Base-by-base conservation (phyloP, 177 flowering plant species). In the Telopea speciosissima region DNA sequence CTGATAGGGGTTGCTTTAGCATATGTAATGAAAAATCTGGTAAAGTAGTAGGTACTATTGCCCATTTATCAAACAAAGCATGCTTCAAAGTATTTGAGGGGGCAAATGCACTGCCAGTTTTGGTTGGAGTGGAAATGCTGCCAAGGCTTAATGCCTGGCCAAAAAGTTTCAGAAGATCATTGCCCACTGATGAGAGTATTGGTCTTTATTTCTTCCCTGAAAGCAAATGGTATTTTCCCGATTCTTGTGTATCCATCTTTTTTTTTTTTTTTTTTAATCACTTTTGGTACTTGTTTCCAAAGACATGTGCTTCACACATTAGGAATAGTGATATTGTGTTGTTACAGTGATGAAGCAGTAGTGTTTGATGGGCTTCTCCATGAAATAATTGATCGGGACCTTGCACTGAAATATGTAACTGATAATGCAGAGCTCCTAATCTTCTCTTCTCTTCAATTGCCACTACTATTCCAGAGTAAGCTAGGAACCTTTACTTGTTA, bases 161-260 rank as follows among this genome's bases (percentile, higher is more conserved):
- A 0, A 82, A 84, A 71, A 67, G 80, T 49, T 89, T 89, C 70
- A 16, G 59, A 71, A 74, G 22, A 28, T 56, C 72, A 44, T 81
- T 79, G 44, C 95, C 95, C 24, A 73, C 62, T 52, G 85, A 78
- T 73, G 81, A 82, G 8, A 67, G 73, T 68, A 84, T 89, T 52
- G 91, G 77, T 63, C 85, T 90, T 58, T 90, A 80, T 76, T 81
- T 90, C 74, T 89, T 92, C 68, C 85, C 92, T 13, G 75, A 70
- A 36, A 73, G 44, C 26, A 61, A 67, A 63, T 78, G 86, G 91
- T 87, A 56, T 62, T 56, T 36, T 36, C 9, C 8, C 6, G 40
- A 40, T 24, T 22, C 70, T 63, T 65, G 17, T 22, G 12, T 16
- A 28, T 28, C 31, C 22, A 3, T 10, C 17, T 59, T 62, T 28